Conservation (phyloP, 192 early-diverging fungal species). For the Chytriomyces confervae region DNA sequence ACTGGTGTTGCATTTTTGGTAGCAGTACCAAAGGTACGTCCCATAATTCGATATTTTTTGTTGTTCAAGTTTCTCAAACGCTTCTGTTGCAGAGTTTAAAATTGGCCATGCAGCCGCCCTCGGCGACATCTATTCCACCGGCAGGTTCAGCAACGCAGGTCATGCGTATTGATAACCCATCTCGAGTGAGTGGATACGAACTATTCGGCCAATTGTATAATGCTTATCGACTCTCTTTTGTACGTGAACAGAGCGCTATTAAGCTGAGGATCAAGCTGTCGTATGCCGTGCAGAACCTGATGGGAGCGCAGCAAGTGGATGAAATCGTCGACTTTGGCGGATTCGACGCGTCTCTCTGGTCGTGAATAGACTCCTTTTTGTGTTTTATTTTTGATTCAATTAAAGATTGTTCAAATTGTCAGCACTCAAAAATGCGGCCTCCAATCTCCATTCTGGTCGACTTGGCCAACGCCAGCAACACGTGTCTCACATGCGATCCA, state of each 20-base stretch:
- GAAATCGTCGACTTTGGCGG: conserved; percentile 58
- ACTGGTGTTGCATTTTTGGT: conserved; percentile 81
- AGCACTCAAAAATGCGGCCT: too few relatives aligned
- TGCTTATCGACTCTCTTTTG: not conserved
- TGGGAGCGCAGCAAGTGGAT: conserved; percentile 39
- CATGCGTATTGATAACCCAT: conserved; percentile 88
- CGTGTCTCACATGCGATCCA: not conserved
- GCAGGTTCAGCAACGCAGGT: conserved; percentile 74
- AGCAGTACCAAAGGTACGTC: conserved; percentile 83
- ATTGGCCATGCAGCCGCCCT: conserved; percentile 84
- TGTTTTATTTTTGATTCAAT: too few relatives aligned
- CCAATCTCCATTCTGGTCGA: too few relatives aligned
- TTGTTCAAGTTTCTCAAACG: conserved; percentile 10
- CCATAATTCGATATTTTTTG: conserved; percentile 1
- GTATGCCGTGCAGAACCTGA: conserved; percentile 33
- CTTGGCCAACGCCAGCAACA: too few relatives aligned
- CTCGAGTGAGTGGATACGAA: conserved; percentile 45
- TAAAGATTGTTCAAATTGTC: too few relatives aligned
- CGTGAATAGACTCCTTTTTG: too few relatives aligned
- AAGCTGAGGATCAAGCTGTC: conserved; percentile 54
- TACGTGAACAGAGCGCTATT: conserved; percentile 36
- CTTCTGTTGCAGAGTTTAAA: conserved; percentile 65
- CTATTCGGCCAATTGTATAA: not conserved
- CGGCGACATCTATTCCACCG: conserved; percentile 64
- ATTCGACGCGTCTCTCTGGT: conserved; percentile 54